These are phyloP conservation scores for Physcomitrellopsis africana DNA, from an alignment of 225 moss, liverwort and hornwort genomes.

Conservation along the genomic window DNA sequence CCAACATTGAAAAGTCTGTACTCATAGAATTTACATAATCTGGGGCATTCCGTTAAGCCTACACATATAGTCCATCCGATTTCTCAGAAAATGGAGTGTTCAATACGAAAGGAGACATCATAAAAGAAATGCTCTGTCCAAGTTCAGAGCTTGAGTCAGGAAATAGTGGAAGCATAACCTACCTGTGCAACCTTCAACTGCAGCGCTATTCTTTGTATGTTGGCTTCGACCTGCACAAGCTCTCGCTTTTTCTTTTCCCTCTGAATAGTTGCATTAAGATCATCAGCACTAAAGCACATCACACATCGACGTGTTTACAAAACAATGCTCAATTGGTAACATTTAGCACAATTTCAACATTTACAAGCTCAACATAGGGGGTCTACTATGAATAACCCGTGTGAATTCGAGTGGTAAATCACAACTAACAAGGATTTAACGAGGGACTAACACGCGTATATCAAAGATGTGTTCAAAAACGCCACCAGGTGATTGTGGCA, in stretches of 20 bases:
- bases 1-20: not conserved
- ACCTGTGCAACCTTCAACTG: constrained; percentile 54
- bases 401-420: not conserved
- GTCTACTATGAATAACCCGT: not conserved
- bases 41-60: not conserved
- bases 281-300: constrained; percentile 20
- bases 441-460: not conserved
- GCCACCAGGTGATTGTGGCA: not conserved
- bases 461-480: not conserved
- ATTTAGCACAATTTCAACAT: not conserved
- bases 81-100: not conserved
- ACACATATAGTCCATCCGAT: not conserved
- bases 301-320: not conserved
- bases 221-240: constrained; percentile 74
- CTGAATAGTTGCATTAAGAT: constrained; percentile 38
- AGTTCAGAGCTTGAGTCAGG: not conserved
- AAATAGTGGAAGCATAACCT: not conserved
- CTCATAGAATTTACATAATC: not conserved
- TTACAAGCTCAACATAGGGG: not conserved
- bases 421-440: not conserved
- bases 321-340: not conserved
- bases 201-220: constrained; percentile 72
- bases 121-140: too few species aligned
- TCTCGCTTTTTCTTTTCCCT: constrained; percentile 88
- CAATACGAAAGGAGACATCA: not conserved